Evolutionary conservation across 371 early-diverging fungal species (phyloP).

Genomic region (Apophysomyces trapeziformis): DNA sequence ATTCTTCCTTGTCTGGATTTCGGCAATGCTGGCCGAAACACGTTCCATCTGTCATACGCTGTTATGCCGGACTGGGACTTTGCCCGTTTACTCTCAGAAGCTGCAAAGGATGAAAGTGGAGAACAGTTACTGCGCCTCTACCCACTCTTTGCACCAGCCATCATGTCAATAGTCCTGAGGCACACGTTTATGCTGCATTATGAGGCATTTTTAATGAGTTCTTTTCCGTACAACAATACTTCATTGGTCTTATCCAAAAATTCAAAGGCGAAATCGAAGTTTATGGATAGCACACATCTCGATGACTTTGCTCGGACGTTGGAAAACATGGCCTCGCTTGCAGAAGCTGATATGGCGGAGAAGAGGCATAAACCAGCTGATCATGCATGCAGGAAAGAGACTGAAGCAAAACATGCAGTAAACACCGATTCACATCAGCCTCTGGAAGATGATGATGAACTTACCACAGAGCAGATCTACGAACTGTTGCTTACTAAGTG

Average conservation of each 20-base stretch:
- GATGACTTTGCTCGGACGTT: neutral
- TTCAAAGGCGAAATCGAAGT: neutral
- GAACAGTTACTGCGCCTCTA: conserved; percentile 11
- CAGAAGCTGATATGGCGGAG: neutral
- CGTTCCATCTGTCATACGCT: conserved; percentile 9
- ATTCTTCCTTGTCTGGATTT: neutral
- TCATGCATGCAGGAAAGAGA: neutral
- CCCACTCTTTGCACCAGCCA: conserved; percentile 27
- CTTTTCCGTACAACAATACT: conserved; percentile 10
- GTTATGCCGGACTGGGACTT: conserved; percentile 25
- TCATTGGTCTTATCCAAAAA: neutral
- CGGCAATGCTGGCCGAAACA: neutral
- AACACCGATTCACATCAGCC: neutral
- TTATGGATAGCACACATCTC: neutral
- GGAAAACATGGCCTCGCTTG: neutral
- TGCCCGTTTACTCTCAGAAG: conserved; percentile 9
- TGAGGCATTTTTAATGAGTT: neutral
- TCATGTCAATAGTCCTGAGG: conserved; percentile 13
- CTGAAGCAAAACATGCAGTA: neutral
- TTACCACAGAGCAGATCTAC: neutral
- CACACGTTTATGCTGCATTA: conserved; percentile 15
- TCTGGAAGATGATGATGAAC: neutral
- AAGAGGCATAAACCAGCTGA: neutral
- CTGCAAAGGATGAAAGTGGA: neutral
- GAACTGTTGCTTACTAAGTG: neutral